Conservation (phyloP, 208 protist genomes). For the Trypanosoma avium region DNA sequence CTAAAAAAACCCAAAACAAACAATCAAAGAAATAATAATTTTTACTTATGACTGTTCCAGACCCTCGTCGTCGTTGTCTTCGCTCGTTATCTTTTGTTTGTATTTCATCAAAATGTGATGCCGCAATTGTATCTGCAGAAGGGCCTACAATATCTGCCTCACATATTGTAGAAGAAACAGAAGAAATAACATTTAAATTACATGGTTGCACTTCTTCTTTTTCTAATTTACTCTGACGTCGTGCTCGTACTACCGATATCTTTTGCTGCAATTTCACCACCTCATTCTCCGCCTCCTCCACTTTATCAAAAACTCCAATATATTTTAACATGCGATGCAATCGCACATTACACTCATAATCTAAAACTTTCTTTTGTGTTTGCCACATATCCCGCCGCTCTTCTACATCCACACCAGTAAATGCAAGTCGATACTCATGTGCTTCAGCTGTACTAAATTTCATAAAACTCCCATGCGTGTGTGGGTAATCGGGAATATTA, state of each 20-base stretch:
- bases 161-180: neutral
- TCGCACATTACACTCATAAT: slow-evolving; percentile 87
- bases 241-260: slow-evolving; percentile 41
- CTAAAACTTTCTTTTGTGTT: slow-evolving; percentile 71
- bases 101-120: slow-evolving; percentile 29
- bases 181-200: too few species aligned
- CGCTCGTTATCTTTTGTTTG: slow-evolving; percentile 27
- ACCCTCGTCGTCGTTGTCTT: slow-evolving; percentile 5
- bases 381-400: slow-evolving; percentile 72
- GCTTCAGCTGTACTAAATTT: slow-evolving; percentile 56
- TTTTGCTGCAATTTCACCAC: slow-evolving; percentile 59
- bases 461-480: slow-evolving; percentile 66
- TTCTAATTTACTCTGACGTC: slow-evolving; percentile 19
- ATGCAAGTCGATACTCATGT: slow-evolving; percentile 75
- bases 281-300: slow-evolving; percentile 82
- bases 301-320: slow-evolving; percentile 57
- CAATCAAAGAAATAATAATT: neutral
- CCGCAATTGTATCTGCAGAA: slow-evolving; percentile 25
- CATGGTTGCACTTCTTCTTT: neutral
- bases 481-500: slow-evolving; percentile 49
- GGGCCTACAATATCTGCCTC: slow-evolving; percentile 15
- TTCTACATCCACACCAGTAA: slow-evolving; percentile 68
- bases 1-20: neutral
- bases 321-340: slow-evolving; percentile 54
- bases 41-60: neutral